phyloP scores from a whole-genome alignment of 306 rosid genomes.

The Prunus fruticosa region DNA sequence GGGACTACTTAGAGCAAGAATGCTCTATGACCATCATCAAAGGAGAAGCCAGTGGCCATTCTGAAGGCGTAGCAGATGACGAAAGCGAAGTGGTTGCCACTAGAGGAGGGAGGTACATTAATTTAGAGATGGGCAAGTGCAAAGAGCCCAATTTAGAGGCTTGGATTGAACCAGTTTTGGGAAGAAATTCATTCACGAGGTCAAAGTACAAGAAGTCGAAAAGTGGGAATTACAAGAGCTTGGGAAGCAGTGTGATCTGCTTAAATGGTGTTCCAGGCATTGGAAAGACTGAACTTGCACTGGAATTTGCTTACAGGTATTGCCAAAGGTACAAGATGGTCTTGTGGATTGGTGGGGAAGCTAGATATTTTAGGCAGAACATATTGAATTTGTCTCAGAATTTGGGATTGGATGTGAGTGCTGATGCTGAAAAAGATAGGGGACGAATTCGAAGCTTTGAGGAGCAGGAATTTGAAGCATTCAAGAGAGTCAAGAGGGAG shows the following conservation, averaged over 20 bases:
- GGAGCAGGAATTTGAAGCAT: conserved; percentile 85
- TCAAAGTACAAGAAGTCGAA: conserved; percentile 62
- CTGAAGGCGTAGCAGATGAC: conserved; percentile 84
- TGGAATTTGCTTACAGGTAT: conserved; percentile 72
- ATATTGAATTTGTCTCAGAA: conserved; percentile 62
- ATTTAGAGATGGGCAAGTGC: conserved; percentile 61
- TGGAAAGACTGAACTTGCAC: conserved; percentile 81
- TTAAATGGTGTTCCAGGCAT: conserved; percentile 74
- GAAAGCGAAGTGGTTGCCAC: conserved; percentile 50
- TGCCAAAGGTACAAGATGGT: conserved; percentile 79
- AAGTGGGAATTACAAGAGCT: conserved; percentile 56
- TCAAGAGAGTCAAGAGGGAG: conserved; percentile 83
- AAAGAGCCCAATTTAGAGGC: conserved; percentile 64
- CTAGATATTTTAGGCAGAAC: conserved; percentile 70
- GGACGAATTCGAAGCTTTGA: conserved; percentile 80
- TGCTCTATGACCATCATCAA: conserved; percentile 24
- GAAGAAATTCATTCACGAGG: conserved; percentile 53
- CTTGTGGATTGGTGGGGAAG: conserved; percentile 89
- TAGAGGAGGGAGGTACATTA: conserved; percentile 59
- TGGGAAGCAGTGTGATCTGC: conserved; percentile 61
- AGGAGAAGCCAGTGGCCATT: conserved; percentile 63
- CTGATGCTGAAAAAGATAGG: conserved; percentile 68
- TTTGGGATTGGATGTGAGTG: conserved; percentile 76
- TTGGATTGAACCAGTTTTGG: conserved; percentile 63
- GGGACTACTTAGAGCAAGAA: conserved; percentile 47